These are phyloP conservation scores for Volvariella surrecta DNA, from an alignment of 1,284 basidiomycete genomes.

Conservation along the genomic window DNA sequence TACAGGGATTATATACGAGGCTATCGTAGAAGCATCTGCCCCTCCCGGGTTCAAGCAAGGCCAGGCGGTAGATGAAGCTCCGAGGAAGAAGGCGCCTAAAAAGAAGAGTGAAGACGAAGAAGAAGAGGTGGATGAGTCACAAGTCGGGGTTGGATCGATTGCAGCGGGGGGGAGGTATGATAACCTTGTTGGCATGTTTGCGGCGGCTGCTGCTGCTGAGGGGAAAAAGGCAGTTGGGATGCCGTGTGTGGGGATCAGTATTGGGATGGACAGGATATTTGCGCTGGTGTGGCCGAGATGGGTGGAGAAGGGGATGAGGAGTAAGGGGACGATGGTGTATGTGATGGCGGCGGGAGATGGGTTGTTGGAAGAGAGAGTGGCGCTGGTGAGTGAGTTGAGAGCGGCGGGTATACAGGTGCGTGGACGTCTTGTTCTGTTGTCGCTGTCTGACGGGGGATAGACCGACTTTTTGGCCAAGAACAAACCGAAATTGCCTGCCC, in stretches of 20 bases:
- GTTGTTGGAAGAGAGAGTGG: conserved; percentile 80
- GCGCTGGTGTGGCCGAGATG: conserved; percentile 86
- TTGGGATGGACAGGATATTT: conserved; percentile 96
- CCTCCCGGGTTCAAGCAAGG: conserved; percentile 70
- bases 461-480: conserved; percentile 91
- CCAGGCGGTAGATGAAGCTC: conserved; percentile 30
- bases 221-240: conserved; percentile 58
- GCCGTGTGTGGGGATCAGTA: conserved; percentile 91
- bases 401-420: conserved; percentile 83
- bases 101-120: conserved; percentile 56
- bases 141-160: conserved; percentile 94
- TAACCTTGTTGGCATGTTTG: conserved; percentile 93
- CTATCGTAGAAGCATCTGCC: conserved; percentile 87
- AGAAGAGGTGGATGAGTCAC: conserved; percentile 88
- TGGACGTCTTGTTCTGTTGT: conserved; percentile 7
- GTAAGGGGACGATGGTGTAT: conserved; percentile 92
- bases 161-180: conserved; percentile 97
- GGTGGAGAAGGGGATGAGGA: conserved; percentile 68
- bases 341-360: conserved; percentile 93
- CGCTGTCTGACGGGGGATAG: too few species aligned
- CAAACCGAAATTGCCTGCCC: conserved; percentile 81
- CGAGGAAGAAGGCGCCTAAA: conserved; percentile 42
- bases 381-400: conserved; percentile 77
- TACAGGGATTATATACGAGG: conserved; percentile 98
- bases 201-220: conserved; percentile 59